Conservation (phyloP, 2,329 filamentous ascomycete genomes). For the Alternaria angustiovoidea region DNA sequence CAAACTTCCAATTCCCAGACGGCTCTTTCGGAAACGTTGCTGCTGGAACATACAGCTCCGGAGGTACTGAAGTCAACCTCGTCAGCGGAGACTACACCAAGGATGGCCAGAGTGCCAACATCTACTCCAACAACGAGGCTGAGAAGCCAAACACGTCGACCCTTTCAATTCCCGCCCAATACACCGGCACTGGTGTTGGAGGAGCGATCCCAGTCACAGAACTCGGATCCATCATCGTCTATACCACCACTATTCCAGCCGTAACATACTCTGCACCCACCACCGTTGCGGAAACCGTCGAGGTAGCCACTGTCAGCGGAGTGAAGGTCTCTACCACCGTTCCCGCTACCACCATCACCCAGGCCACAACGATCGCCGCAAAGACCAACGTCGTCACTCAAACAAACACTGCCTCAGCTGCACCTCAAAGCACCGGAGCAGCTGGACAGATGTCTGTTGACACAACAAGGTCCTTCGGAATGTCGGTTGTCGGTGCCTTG, state of each 20-base stretch:
- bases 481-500: slow-evolving; percentile 37
- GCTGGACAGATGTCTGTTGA: slow-evolving; percentile 29
- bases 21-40: slow-evolving; percentile 58
- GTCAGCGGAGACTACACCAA: slow-evolving; percentile 56
- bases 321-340: slow-evolving; percentile 27
- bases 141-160: slow-evolving; percentile 56
- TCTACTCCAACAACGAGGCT: slow-evolving; percentile 51
- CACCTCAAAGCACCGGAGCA: slow-evolving; percentile 29
- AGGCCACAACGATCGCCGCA: slow-evolving; percentile 34
- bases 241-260: slow-evolving; percentile 44
- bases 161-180: slow-evolving; percentile 56
- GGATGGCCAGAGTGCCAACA: slow-evolving; percentile 52
- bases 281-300: slow-evolving; percentile 28
- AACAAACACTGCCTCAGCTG: slow-evolving; percentile 21
- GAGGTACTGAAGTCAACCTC: slow-evolving; percentile 53
- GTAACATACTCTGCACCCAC: slow-evolving; percentile 37
- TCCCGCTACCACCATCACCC: slow-evolving; percentile 30
- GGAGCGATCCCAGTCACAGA: slow-evolving; percentile 56
- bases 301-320: slow-evolving; percentile 29
- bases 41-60: slow-evolving; percentile 54
- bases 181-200: slow-evolving; percentile 57
- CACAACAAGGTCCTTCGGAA: slow-evolving; percentile 28
- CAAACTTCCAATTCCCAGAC: slow-evolving; percentile 59
- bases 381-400: slow-evolving; percentile 30
- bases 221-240: slow-evolving; percentile 51